Evolutionary conservation across 441 rosid species (phyloP).

Genomic region (Gossypium schwendimanii): DNA sequence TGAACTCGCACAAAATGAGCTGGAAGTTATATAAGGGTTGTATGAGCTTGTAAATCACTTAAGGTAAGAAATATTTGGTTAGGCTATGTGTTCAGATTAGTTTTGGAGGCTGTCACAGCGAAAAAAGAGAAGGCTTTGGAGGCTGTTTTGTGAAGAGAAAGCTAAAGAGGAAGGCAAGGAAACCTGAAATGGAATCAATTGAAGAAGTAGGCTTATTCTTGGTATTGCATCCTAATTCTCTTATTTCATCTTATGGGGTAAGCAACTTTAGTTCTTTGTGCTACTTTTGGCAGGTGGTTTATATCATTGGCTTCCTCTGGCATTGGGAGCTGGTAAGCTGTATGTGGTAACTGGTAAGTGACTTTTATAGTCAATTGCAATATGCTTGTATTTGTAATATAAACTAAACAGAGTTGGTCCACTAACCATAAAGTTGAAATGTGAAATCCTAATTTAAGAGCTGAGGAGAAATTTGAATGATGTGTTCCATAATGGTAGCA

Average conservation of each 20-base stretch:
- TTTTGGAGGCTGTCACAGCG: conserved; percentile 18
- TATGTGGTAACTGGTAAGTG: not conserved
- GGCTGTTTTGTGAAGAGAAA: conserved; percentile 15
- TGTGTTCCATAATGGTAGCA: too few relatives aligned
- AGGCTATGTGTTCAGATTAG: conserved; percentile 18
- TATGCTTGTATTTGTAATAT: not conserved
- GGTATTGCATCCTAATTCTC: conserved; percentile 10
- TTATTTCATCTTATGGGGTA: conserved; percentile 3
- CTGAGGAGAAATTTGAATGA: too few relatives aligned
- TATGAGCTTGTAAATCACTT: conserved; percentile 17
- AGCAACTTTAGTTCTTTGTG: conserved; percentile 13
- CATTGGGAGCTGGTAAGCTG: conserved; percentile 19
- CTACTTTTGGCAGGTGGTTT: conserved; percentile 26
- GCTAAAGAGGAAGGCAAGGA: not conserved
- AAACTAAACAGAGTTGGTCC: not conserved
- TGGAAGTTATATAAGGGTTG: conserved; percentile 9
- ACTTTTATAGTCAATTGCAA: not conserved
- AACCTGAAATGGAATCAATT: conserved; percentile 8
- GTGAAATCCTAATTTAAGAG: not conserved
- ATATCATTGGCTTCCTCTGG: conserved; percentile 13
- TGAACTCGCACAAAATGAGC: not conserved
- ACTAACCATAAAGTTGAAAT: not conserved
- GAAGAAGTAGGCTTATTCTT: conserved; percentile 24
- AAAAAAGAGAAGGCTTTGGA: conserved; percentile 5
- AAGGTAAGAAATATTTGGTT: conserved; percentile 20